phyloP scores from a whole-genome alignment of 2,329 filamentous ascomycete species.

The Diplodia sapinea region DNA sequence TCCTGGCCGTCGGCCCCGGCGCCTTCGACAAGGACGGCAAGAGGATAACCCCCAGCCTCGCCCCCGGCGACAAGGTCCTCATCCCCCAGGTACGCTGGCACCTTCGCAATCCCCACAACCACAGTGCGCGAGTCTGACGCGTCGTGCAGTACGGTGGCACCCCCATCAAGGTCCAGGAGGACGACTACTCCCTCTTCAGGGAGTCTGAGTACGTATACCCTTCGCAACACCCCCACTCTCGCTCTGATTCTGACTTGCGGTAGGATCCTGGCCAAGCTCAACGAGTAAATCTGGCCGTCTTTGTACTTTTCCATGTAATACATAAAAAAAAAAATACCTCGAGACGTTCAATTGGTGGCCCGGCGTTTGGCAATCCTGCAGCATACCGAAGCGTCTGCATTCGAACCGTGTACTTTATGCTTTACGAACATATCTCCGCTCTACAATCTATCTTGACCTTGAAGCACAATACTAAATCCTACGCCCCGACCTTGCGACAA shows the following conservation, averaged over 20 bases:
- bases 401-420: conserved; percentile 26
- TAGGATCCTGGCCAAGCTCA: conserved; percentile 98
- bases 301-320: conserved; percentile 31
- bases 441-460: not conserved
- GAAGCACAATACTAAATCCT: not conserved
- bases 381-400: conserved; percentile 26
- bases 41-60: conserved; percentile 82
- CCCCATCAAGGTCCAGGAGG: conserved; percentile 95
- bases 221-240: not conserved
- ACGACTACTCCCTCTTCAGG: conserved; percentile 94
- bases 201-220: conserved; percentile 85
- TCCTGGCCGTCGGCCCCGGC: conserved; percentile 92
- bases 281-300: conserved; percentile 70
- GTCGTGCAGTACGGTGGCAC: conserved; percentile 80
- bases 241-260: conserved; percentile 25
- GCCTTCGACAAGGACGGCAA: conserved; percentile 86
- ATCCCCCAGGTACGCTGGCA: conserved; percentile 79
- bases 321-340: conserved; percentile 25
- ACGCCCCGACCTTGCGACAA: too few relatives aligned
- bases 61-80: conserved; percentile 86
- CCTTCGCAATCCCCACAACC: not conserved
- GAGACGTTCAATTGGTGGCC: conserved; percentile 30
- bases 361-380: conserved; percentile 31
- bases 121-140: not conserved
- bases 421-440: conserved; percentile 31